These are phyloP conservation scores for Luvunga scandens DNA, from an alignment of 345 rosid species.

Conservation along the genomic window DNA sequence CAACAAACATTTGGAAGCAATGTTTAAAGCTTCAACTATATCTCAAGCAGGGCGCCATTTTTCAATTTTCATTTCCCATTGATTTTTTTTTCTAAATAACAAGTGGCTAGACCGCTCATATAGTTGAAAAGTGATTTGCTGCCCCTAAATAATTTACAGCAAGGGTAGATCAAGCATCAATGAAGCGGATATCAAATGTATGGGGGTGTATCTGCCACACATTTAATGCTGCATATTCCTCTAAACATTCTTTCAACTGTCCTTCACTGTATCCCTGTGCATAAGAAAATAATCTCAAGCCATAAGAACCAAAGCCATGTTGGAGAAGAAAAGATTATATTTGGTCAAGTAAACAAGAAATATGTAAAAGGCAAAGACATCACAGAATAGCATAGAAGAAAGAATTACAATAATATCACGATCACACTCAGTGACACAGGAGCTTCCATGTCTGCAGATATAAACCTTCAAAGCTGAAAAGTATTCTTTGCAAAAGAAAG, in stretches of 20 bases:
- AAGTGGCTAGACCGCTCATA: background rate
- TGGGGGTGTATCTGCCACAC: conserved; percentile 97
- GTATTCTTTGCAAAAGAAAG: background rate
- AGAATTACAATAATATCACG: background rate
- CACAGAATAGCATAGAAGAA: background rate
- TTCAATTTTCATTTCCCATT: background rate
- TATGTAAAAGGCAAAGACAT: background rate
- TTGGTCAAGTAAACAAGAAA: background rate
- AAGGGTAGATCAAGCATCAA: conserved; percentile 44
- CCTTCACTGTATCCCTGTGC: conserved; percentile 98
- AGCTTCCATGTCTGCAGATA: background rate
- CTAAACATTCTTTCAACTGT: conserved; percentile 94
- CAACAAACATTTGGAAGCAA: background rate
- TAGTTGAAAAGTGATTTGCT: background rate
- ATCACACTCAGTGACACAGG: background rate
- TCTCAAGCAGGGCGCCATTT: background rate
- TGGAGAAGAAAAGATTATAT: background rate
- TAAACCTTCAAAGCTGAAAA: background rate
- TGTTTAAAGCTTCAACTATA: background rate
- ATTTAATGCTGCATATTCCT: conserved; percentile 92
- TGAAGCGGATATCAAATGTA: conserved; percentile 90
- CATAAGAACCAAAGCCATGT: background rate
- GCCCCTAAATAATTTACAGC: conserved; percentile 9
- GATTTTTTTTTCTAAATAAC: background rate
- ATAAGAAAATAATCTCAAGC: conserved; percentile 17